A percentile compares a stretch with the other conserved stretches of the same genome.
phyloP scores from a whole-genome alignment of 805 yeast species.

The Yarrowia hollandica region DNA sequence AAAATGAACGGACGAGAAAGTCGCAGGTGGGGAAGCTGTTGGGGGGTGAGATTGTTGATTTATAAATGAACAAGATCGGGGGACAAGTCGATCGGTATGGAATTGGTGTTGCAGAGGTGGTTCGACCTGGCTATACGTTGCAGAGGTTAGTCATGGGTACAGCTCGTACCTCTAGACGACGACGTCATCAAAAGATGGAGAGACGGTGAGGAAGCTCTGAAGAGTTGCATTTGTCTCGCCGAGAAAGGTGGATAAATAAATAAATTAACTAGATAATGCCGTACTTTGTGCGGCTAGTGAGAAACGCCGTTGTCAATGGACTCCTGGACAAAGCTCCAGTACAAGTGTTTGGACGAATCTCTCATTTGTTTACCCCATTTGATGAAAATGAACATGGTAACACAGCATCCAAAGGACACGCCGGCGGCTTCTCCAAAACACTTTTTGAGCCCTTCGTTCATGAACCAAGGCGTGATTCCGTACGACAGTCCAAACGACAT shows the following conservation, averaged over 20 bases:
- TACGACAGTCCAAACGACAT: conserved; percentile 53
- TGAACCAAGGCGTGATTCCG: conserved; percentile 53
- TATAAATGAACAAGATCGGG: no score
- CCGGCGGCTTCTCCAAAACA: conserved; percentile 40
- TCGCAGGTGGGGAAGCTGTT: neutral
- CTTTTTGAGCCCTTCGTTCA: conserved; percentile 49
- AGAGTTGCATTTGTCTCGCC: no score
- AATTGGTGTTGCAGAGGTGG: no score
- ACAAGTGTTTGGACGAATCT: neutral
- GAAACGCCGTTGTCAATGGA: conserved; percentile 1
- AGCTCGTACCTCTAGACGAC: no score
- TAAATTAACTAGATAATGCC: no score
- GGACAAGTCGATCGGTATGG: no score
- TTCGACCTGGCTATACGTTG: no score
- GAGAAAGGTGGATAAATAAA: no score
- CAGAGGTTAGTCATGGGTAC: no score
- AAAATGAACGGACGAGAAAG: neutral
- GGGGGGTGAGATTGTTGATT: neutral
- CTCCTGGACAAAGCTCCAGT: conserved; percentile 21
- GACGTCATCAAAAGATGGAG: no score
- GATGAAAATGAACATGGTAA: conserved; percentile 22
- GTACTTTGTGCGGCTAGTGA: no score
- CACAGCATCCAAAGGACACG: conserved; percentile 9
- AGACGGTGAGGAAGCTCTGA: no score
- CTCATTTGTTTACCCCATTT: conserved; percentile 46